Conservation (phyloP, 495 filamentous ascomycete genomes). For the Platismatia glauca region DNA sequence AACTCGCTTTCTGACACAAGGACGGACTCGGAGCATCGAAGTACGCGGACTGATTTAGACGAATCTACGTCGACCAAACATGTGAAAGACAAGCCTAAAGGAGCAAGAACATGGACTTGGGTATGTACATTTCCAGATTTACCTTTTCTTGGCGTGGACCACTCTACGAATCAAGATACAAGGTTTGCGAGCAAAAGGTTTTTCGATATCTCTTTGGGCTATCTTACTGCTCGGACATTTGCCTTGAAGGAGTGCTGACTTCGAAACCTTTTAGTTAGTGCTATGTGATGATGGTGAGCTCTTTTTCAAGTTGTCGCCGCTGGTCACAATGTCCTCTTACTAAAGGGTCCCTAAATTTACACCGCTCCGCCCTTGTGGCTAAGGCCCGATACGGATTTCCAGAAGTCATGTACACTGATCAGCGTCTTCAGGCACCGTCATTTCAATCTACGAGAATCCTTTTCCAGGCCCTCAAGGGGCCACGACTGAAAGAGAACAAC, state of each 20-base stretch:
- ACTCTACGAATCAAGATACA: background rate
- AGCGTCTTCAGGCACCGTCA: conserved; percentile 45
- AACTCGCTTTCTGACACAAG: conserved; percentile 61
- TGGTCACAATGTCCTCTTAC: conserved; percentile 24
- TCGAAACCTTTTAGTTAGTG: conserved; percentile 39
- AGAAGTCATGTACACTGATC: background rate
- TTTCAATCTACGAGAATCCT: conserved; percentile 69
- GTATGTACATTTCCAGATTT: background rate
- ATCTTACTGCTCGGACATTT: background rate
- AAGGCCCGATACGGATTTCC: background rate
- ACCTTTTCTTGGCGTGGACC: background rate
- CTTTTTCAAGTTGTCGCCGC: background rate
- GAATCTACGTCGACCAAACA: conserved; percentile 21
- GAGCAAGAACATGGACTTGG: conserved; percentile 63
- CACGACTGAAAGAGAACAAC: conserved; percentile 29
- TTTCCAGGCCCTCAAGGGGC: conserved; percentile 35
- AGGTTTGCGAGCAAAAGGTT: background rate
- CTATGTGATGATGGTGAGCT: conserved; percentile 63
- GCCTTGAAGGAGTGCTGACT: background rate
- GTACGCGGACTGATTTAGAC: conserved; percentile 7
- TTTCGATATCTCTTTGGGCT: background rate
- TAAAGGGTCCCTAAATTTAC: background rate
- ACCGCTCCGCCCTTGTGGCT: background rate
- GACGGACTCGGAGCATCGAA: background rate
- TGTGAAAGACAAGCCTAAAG: conserved; percentile 47